Evolutionary conservation across 2,329 filamentous ascomycete genomes (phyloP).

Genomic region (Huntiella omanensis): DNA sequence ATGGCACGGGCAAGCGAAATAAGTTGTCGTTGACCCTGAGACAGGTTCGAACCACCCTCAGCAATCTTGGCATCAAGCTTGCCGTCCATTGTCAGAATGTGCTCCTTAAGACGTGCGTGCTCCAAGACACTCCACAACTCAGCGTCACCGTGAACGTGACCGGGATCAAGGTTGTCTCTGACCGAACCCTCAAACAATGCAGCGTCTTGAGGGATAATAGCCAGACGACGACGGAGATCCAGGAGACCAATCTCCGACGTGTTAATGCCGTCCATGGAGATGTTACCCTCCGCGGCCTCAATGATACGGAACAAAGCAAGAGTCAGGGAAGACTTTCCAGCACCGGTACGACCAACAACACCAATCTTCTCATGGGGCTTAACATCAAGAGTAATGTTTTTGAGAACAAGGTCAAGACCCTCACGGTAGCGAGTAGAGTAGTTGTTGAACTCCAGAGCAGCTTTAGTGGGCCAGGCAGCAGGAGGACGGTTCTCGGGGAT

Average conservation of each 20-base stretch:
- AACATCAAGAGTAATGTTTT: conserved; percentile 80
- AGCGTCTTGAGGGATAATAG: conserved; percentile 95
- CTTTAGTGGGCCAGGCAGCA: conserved; percentile 78
- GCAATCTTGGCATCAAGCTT: conserved; percentile 78
- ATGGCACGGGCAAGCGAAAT: conserved; percentile 85
- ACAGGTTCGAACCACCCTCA: conserved; percentile 92
- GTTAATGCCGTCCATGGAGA: conserved; percentile 77
- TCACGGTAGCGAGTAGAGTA: conserved; percentile 87
- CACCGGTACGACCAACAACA: conserved; percentile 87
- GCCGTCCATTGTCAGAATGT: conserved; percentile 70
- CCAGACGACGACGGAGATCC: conserved; percentile 72
- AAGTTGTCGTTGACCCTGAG: conserved; percentile 84
- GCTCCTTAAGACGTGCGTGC: conserved; percentile 82
- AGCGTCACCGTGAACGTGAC: conserved; percentile 87
- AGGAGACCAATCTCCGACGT: conserved; percentile 79
- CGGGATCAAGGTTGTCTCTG: conserved; percentile 87
- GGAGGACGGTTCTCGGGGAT: conserved; percentile 73
- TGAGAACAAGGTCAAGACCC: conserved; percentile 78
- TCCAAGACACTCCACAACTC: conserved; percentile 93
- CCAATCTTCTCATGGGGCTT: conserved; percentile 96
- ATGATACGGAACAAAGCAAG: conserved; percentile 91
- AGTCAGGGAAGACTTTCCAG: conserved; percentile 87
- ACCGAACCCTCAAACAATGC: conserved; percentile 87
- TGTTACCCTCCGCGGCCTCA: conserved; percentile 63
- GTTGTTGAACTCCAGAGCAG: conserved; percentile 76